phyloP scores from a whole-genome alignment of 2,329 filamentous ascomycete genomes.

The Pezicula carpinea region DNA sequence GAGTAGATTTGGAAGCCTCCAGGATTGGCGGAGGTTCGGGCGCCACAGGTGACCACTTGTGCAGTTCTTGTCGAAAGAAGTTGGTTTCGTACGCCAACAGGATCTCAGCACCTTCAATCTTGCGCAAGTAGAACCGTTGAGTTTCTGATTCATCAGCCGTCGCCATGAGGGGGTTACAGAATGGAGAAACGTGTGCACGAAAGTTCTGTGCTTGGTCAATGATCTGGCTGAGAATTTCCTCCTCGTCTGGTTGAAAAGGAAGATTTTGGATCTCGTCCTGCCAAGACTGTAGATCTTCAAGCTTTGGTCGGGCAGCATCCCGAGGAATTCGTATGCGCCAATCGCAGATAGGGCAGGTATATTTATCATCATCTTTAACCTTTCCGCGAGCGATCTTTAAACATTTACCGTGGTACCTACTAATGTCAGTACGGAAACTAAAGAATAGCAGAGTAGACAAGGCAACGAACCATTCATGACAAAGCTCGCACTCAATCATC shows the following conservation, averaged over 20 bases:
- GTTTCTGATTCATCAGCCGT: constrained; percentile 84
- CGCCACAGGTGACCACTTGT: constrained; percentile 91
- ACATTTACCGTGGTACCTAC: constrained; percentile 94
- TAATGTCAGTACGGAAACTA: constrained; percentile 8
- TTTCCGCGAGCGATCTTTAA: constrained; percentile 96
- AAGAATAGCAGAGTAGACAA: not conserved
- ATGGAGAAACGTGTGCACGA: constrained; percentile 73
- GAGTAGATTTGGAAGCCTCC: constrained; percentile 82
- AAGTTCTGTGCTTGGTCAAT: constrained; percentile 82
- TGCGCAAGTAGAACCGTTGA: constrained; percentile 90
- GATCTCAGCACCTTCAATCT: constrained; percentile 95
- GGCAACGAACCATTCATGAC: constrained; percentile 80
- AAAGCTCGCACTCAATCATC: constrained; percentile 99
- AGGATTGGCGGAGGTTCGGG: constrained; percentile 80
- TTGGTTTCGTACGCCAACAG: constrained; percentile 92
- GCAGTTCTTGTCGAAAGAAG: constrained; percentile 90
- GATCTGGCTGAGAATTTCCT: constrained; percentile 79
- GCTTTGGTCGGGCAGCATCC: constrained; percentile 89
- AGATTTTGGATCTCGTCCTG: constrained; percentile 74
- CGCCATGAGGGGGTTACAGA: constrained; percentile 75
- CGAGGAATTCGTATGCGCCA: constrained; percentile 96
- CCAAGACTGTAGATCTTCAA: constrained; percentile 83
- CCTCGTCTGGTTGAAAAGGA: constrained; percentile 95
- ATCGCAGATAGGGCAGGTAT: constrained; percentile 96
- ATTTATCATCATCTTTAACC: constrained; percentile 97